phyloP scores from a whole-genome alignment of 768 basidiomycete species.

The Guyanaporus albipodus region DNA sequence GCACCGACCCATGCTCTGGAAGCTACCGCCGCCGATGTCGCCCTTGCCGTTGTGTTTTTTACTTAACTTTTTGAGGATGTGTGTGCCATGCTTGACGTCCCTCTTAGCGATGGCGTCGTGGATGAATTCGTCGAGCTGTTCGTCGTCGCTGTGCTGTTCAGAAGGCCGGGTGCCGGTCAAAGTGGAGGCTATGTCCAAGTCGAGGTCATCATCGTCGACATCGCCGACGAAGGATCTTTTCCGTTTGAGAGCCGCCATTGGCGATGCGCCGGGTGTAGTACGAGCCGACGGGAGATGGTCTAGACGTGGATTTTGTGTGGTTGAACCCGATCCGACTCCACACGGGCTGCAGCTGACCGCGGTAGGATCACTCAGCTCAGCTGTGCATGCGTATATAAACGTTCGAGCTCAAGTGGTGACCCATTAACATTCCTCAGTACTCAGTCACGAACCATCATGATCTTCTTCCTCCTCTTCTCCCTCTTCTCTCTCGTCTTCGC shows the following conservation, averaged over 20 bases:
- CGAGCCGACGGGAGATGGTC: not conserved
- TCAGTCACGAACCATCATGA: slow-evolving; percentile 21
- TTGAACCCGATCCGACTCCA: slow-evolving; percentile 1
- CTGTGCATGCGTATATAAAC: slow-evolving; percentile 18
- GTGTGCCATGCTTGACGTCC: slow-evolving; percentile 70
- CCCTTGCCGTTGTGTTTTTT: slow-evolving; percentile 69
- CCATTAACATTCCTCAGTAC: too few relatives aligned
- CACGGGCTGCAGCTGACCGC: too few relatives aligned
- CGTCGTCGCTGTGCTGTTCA: slow-evolving; percentile 34
- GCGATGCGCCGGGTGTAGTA: slow-evolving; percentile 20
- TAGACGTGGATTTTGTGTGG: slow-evolving; percentile 2
- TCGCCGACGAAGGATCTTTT: slow-evolving; percentile 22
- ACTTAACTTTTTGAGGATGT: slow-evolving; percentile 73
- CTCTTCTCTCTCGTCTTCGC: slow-evolving; percentile 29
- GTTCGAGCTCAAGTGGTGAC: too few relatives aligned
- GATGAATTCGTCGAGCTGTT: slow-evolving; percentile 62
- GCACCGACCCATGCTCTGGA: slow-evolving; percentile 93
- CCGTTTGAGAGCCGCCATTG: slow-evolving; percentile 31
- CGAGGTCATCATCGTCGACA: slow-evolving; percentile 38
- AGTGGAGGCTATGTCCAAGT: slow-evolving; percentile 65
- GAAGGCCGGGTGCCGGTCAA: slow-evolving; percentile 36
- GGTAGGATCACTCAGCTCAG: slow-evolving; percentile 1
- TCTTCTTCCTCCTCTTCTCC: slow-evolving; percentile 16
- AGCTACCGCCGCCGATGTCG: slow-evolving; percentile 89
- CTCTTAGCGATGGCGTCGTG: slow-evolving; percentile 66